Conservation (phyloP, 2,329 filamentous ascomycete genomes). For the Colletotrichum chrysophilum region DNA sequence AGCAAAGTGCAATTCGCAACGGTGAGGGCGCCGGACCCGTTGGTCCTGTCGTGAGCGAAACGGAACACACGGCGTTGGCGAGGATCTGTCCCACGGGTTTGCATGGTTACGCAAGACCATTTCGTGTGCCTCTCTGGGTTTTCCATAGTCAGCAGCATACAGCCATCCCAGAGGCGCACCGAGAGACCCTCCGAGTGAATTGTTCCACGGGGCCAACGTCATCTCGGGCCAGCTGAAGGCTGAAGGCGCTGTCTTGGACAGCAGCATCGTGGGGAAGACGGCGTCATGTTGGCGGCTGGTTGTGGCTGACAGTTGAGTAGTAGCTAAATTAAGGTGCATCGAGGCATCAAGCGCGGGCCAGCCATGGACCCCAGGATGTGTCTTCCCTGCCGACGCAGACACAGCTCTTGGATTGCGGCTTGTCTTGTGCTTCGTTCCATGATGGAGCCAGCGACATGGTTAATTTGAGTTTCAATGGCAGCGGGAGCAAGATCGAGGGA, state of each 20-base stretch:
- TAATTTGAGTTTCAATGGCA: conserved; percentile 2
- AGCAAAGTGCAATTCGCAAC: neutral
- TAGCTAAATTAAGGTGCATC: conserved; percentile 8
- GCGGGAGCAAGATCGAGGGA: neutral
- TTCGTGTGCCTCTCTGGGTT: neutral
- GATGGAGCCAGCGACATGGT: neutral
- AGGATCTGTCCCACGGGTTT: neutral
- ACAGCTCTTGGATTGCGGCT: neutral
- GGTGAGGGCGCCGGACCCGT: neutral
- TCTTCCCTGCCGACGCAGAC: neutral
- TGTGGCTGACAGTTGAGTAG: conserved; percentile 13
- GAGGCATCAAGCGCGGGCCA: neutral
- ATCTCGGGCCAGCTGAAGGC: conserved; percentile 9
- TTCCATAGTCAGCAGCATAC: neutral
- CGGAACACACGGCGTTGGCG: neutral
- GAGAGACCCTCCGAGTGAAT: neutral
- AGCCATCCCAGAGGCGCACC: neutral
- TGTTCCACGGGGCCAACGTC: neutral
- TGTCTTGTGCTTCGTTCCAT: conserved; percentile 7
- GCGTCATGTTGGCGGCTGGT: conserved; percentile 17
- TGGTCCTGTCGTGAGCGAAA: neutral
- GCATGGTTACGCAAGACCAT: conserved; percentile 4
- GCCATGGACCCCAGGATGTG: neutral
- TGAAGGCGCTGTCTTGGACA: neutral
- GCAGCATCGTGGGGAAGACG: neutral